Base-by-base conservation (phyloP, 257 asterid genomes). In the Solanum virginianum region DNA sequence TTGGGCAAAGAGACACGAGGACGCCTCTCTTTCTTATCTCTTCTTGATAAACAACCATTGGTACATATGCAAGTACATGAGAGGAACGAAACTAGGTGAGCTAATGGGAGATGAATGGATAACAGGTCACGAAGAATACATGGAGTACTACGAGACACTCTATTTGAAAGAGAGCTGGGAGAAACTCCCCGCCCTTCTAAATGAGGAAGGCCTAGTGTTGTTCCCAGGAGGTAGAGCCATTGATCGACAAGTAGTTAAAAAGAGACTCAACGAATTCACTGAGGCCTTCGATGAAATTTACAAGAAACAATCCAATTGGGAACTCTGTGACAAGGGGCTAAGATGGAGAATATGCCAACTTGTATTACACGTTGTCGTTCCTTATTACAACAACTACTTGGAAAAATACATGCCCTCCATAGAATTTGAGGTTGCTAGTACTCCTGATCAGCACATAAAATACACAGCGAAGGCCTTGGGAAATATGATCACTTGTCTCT, bases 201-300 rank as follows among this genome's bases (percentile, higher is more conserved):
- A 86, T 1, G 93, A 94, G 81, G 97, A 92, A 65, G 97, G 87
- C 80, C 87, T 95, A 83, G 87, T 84, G 88, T 83, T 93, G 87
- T 95, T 92, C 88, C 97, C 95, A 0, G 95, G 96, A 10, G 99
- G 97, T 2, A 91, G 98, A 86, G 98, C 98, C 81, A 84, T 93
- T 70, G 93, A 93, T 79, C 90, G 90, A 7, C 86, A 88, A 43
- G 89, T 95, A 80, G 93, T 88, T 43, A 90, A 86, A 90, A 92
- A 84, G 88, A 90, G 96, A 89, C 65, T 92, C 13, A 26, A 81
- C 6, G 87, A 87, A 49, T 93, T 96, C 91, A 85, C 89, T 20
- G 92, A 86, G 69, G 94, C 95, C 9, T 92, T 96, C 9, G 95
- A 96, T 5, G 90, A 89, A 20, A 88, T 91, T 89, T 91, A 88